A percentile compares a stretch with the other conserved stretches of the same genome.
These are phyloP conservation scores for Leptodontidium sp. DNA, from an alignment of 2,329 filamentous ascomycete species.

Conservation along the genomic window DNA sequence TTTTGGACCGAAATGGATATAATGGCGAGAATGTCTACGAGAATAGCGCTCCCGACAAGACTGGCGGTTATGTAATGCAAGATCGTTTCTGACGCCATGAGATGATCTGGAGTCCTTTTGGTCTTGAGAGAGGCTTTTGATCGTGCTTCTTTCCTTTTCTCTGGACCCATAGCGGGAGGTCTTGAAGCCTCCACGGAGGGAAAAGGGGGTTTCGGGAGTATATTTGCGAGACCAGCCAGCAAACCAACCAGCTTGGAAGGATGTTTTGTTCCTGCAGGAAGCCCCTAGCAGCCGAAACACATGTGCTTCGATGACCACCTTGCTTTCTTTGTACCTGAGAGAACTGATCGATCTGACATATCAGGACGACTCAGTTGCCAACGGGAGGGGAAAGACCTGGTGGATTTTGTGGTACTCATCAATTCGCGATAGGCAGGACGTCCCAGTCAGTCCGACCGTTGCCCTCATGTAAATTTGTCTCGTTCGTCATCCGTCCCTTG, in stretches of 20 bases:
- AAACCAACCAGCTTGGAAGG: not conserved
- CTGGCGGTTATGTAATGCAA: constrained; percentile 17
- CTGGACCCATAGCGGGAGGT: constrained; percentile 5
- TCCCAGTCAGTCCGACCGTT: constrained; percentile 12
- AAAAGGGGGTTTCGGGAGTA: constrained; percentile 12
- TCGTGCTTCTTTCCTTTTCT: not conserved
- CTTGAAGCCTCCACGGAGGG: not conserved
- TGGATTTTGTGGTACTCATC: constrained; percentile 3
- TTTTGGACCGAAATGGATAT: not conserved
- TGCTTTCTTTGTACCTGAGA: constrained; percentile 24
- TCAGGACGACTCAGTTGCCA: constrained; percentile 13
- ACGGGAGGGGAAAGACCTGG: constrained; percentile 13
- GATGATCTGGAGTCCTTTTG: constrained; percentile 9
- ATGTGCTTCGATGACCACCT: constrained; percentile 16
- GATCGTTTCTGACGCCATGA: constrained; percentile 4
- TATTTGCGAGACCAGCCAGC: not conserved
- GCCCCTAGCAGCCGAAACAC: constrained; percentile 30
- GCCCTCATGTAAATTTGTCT: constrained; percentile 6
- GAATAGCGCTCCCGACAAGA: constrained; percentile 1
- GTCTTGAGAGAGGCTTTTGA: not conserved
- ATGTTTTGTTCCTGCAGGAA: constrained; percentile 38
- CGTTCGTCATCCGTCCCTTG: constrained; percentile 28
- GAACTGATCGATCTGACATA: constrained; percentile 25
- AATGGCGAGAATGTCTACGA: not conserved
- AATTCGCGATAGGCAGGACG: constrained; percentile 27